Evolutionary conservation across 1,284 basidiomycete species (phyloP).

Genomic region (Flammula alnicola): DNA sequence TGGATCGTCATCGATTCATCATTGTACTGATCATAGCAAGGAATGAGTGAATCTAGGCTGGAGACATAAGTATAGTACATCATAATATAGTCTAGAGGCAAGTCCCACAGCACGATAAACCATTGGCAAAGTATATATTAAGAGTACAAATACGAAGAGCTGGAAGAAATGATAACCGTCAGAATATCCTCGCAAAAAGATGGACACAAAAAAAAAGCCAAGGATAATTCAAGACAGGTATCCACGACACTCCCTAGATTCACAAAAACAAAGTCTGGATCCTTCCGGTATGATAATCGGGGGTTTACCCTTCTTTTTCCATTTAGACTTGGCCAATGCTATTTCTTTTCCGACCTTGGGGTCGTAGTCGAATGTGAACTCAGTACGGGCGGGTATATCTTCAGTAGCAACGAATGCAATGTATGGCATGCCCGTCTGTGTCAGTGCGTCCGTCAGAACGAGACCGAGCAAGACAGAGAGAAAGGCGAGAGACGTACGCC

Average conservation of each 20-base stretch:
- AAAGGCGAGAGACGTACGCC: conserved; percentile 41
- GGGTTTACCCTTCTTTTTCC: conserved; percentile 3
- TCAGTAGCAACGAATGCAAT: conserved; percentile 57
- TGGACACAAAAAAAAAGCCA: not conserved
- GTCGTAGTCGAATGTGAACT: conserved; percentile 69
- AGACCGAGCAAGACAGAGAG: not conserved
- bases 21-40: too few species aligned
- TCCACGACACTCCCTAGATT: conserved; percentile 20
- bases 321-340: not conserved
- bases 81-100: too few species aligned
- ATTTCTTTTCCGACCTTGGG: conserved; percentile 35
- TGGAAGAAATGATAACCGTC: not conserved
- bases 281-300: conserved; percentile 7
- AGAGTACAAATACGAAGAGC: not conserved
- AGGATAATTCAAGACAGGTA: conserved; percentile 1
- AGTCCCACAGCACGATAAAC: too few species aligned
- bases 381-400: conserved; percentile 52
- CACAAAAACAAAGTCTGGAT: conserved; percentile 18
- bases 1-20: too few species aligned
- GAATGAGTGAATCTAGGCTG: too few species aligned
- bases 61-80: too few species aligned
- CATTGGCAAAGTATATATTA: not conserved
- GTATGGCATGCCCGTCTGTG: conserved; percentile 61
- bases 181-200: too few species aligned
- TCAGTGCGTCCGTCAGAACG: not conserved